Conservation (phyloP, 2,329 filamentous ascomycete species). For the Graphium sp. region DNA sequence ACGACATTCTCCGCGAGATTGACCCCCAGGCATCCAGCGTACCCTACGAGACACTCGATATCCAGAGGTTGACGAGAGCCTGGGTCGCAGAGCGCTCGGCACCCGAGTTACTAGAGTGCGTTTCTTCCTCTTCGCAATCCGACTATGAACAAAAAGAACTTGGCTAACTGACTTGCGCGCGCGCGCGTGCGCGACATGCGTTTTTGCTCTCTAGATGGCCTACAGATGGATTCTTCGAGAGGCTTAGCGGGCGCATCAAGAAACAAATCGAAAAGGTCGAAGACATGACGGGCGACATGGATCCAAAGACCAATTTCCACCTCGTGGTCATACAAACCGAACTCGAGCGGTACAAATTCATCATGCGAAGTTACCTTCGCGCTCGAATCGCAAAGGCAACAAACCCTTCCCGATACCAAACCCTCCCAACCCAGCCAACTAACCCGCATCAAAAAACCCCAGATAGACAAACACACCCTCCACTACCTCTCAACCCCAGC, state of each 20-base stretch:
- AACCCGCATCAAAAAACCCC: slow-evolving; percentile 3
- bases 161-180: not conserved
- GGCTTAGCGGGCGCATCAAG: slow-evolving; percentile 58
- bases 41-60: slow-evolving; percentile 49
- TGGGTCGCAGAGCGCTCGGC: slow-evolving; percentile 88
- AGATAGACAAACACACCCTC: slow-evolving; percentile 64
- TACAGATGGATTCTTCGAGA: slow-evolving; percentile 59
- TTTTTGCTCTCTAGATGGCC: slow-evolving; percentile 31
- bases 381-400: slow-evolving; percentile 80
- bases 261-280: slow-evolving; percentile 55
- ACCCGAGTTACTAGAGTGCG: slow-evolving; percentile 73
- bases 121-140: slow-evolving; percentile 1
- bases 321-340: slow-evolving; percentile 95
- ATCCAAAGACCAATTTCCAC: slow-evolving; percentile 79
- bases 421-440: not conserved
- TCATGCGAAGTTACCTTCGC: slow-evolving; percentile 69
- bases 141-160: too few species aligned
- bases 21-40: slow-evolving; percentile 39
- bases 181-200: too few species aligned
- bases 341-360: slow-evolving; percentile 82
- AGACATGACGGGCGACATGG: slow-evolving; percentile 68
- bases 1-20: slow-evolving; percentile 63
- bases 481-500: slow-evolving; percentile 48
- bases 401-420: slow-evolving; percentile 7
- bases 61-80: slow-evolving; percentile 76